Base-by-base conservation (phyloP, 768 basidiomycete species). In the Tylopilus balloui region DNA sequence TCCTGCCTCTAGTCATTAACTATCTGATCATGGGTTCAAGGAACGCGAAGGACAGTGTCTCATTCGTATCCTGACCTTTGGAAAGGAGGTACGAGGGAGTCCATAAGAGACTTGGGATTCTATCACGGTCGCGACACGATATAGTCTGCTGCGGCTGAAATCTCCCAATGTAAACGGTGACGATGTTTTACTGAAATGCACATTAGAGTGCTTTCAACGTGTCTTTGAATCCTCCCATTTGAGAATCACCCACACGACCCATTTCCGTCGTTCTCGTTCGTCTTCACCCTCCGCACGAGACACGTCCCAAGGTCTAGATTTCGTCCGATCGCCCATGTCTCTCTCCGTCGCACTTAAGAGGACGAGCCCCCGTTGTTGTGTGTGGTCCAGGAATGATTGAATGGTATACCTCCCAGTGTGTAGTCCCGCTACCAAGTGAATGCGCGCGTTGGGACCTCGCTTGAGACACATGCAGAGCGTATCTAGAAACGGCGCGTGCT, bases 341-440 rank as follows among this genome's bases (percentile, higher is more conserved):
- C 70, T 74, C 59, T 88, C 86, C 15, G 57, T 42, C 7, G 73
- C 67, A 28, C 62, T 70, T 23, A 77, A 74, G 8, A 81, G 51
- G 6, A 67, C 66, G 34, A 88, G 72, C 4, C 76, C 80, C 45
- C 59, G 67, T 8, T 51, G 53, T 4, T 54, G 48, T 11, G 48
- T 42, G 23, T 43, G 17, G 17, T 66, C 58, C 35, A 88, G 57
- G 64, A 88, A 88, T 7, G 80, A 69, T 45, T 81, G 74, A 25
- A 90, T 73, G 2, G 85, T 81, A 58, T 86, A 88, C 42, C 84
- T 71, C 3, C 86, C 88, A 0, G 87, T 89, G 56, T 90, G 88
- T 44, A 90, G 57, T 0, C 87, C 87, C 3, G 83, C 84, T 8
- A 89, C 75, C n/a, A 89, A 60, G 58, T 87, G 76, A 41, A 80